These are phyloP conservation scores for Pseudognaphalium luteoalbum DNA, from an alignment of 129 eudicot species.

Conservation along the genomic window DNA sequence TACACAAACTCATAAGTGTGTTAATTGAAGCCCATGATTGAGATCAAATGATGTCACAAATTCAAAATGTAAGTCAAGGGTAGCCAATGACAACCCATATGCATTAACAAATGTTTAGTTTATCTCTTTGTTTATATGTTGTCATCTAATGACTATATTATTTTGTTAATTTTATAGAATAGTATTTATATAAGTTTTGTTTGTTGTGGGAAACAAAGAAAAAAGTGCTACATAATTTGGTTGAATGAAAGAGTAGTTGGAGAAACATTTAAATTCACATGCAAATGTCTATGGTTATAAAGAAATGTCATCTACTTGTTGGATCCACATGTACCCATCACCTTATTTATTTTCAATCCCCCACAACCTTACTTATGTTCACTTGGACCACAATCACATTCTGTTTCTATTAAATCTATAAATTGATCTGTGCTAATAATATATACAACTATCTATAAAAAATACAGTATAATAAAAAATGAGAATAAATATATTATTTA, in stretches of 20 bases:
- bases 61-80: background rate
- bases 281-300: slow-evolving; percentile 33
- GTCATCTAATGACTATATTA: background rate
- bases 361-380: slow-evolving; percentile 16
- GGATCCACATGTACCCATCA: slow-evolving; percentile 46
- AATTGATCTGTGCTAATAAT: background rate
- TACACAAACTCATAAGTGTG: background rate
- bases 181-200: no score
- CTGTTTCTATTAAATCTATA: background rate
- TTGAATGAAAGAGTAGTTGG: slow-evolving; percentile 33
- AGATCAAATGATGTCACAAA: background rate
- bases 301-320: slow-evolving; percentile 40
- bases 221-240: background rate
- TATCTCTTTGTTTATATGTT: no score
- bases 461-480: no score
- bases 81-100: background rate
- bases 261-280: slow-evolving; percentile 40
- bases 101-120: background rate
- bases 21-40: background rate
- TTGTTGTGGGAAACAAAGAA: background rate
- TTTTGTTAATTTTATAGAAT: no score
- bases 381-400: slow-evolving; percentile 36
- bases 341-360: slow-evolving; percentile 29
- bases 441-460: no score
- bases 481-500: no score